These are phyloP conservation scores for Ceratobasidium sp. DNA, from an alignment of 1,284 basidiomycete species.

Conservation along the genomic window DNA sequence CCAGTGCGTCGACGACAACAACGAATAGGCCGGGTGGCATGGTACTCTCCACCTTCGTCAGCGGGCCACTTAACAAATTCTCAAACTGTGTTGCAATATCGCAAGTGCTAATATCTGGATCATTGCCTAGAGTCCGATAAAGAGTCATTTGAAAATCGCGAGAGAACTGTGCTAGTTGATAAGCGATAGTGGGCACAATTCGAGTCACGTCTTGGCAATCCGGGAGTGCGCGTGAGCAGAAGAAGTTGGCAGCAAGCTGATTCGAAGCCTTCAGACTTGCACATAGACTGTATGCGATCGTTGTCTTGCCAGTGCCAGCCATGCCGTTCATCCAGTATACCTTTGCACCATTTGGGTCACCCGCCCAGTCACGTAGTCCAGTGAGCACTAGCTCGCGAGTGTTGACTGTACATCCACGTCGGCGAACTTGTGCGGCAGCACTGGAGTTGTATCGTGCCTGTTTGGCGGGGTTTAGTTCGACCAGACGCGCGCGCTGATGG, in stretches of 20 bases:
- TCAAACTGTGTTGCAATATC: slow-evolving; percentile 11
- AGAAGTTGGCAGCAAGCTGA: slow-evolving; percentile 31
- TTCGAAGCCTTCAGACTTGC: not conserved
- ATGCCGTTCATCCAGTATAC: slow-evolving; percentile 41
- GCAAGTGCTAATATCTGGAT: not conserved
- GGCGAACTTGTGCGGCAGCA: not conserved
- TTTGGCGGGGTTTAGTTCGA: not conserved
- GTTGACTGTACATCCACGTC: slow-evolving; percentile 10
- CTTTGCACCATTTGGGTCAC: not conserved
- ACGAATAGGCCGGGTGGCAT: not conserved
- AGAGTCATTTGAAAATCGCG: not conserved
- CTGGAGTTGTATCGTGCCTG: slow-evolving; percentile 3
- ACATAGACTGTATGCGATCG: slow-evolving; percentile 20
- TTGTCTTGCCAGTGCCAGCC: slow-evolving; percentile 30
- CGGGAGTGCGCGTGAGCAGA: slow-evolving; percentile 19
- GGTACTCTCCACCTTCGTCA: not conserved
- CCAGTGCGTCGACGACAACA: slow-evolving; percentile 41
- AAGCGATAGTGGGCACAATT: slow-evolving; percentile 23
- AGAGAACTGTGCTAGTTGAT: slow-evolving; percentile 1
- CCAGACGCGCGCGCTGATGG: not conserved
- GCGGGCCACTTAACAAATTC: not conserved
- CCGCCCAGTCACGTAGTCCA: not conserved
- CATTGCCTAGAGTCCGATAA: not conserved
- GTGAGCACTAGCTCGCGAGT: slow-evolving; percentile 2
- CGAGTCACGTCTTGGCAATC: slow-evolving; percentile 14